phyloP scores from a whole-genome alignment of 306 rosid species.

The Macrotyloma uniflorum region DNA sequence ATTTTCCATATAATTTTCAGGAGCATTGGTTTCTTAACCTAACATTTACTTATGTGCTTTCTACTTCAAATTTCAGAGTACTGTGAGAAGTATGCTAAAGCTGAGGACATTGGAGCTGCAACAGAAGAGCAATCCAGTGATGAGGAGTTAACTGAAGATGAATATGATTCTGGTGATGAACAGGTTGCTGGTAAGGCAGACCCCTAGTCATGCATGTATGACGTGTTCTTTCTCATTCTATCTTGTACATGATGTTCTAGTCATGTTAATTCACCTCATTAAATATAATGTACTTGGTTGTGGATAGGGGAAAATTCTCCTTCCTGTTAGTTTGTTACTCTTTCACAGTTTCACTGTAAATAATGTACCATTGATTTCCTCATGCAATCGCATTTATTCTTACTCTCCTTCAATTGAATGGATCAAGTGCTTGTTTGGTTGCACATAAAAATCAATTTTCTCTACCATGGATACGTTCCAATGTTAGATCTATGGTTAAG shows the following conservation, averaged over 20 bases:
- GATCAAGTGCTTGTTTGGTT: not conserved
- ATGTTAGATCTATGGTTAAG: not conserved
- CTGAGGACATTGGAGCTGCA: conserved; percentile 56
- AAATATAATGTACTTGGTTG: conserved; percentile 50
- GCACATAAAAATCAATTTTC: not conserved
- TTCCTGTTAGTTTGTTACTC: conserved; percentile 35
- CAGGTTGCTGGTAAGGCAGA: conserved; percentile 63
- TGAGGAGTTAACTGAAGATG: conserved; percentile 60
- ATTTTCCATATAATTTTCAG: conserved; percentile 1
- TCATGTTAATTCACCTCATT: conserved; percentile 53
- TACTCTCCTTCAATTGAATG: conserved; percentile 13
- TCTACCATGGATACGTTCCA: not conserved
- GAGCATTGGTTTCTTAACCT: not conserved
- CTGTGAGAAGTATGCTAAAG: conserved; percentile 60
- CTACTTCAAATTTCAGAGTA: conserved; percentile 44
- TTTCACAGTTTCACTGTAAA: conserved; percentile 50
- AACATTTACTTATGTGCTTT: not conserved
- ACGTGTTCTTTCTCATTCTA: conserved; percentile 25
- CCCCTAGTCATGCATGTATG: conserved; percentile 42
- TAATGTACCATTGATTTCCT: conserved; percentile 52
- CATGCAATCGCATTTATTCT: conserved; percentile 36
- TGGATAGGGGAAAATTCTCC: conserved; percentile 52
- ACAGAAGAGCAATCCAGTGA: conserved; percentile 60
- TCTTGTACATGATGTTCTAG: conserved; percentile 53
- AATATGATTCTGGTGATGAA: conserved; percentile 59